Conservation (phyloP, 768 basidiomycete genomes). For the Naganishia onofrii region DNA sequence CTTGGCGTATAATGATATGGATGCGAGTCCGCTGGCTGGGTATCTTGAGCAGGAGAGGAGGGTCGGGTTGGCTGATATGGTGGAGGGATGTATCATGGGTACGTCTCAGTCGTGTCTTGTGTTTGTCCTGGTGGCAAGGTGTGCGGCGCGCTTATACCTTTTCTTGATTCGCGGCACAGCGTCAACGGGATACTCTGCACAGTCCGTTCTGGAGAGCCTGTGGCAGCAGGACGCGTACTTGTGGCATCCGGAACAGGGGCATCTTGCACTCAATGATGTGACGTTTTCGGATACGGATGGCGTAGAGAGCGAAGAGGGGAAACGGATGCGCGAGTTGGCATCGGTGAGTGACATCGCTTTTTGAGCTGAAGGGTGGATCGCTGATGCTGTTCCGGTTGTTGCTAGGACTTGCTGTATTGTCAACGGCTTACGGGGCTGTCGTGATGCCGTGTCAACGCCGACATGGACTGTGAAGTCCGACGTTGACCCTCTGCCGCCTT, state of each 20-base stretch:
- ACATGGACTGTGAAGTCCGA: neutral
- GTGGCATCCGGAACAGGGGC: constrained; percentile 16
- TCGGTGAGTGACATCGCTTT: constrained; percentile 3
- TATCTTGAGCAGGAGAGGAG: constrained; percentile 76
- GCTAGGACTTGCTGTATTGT: neutral
- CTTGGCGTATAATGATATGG: constrained; percentile 78
- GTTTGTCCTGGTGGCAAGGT: neutral
- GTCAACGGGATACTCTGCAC: neutral
- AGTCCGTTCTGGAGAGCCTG: constrained; percentile 6
- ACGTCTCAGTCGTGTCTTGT: constrained; percentile 1
- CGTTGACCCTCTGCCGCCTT: no score
- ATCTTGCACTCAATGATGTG: constrained; percentile 6
- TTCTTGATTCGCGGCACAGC: neutral
- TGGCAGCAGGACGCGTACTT: constrained; percentile 24
- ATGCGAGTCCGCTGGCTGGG: constrained; percentile 68
- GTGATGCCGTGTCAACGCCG: neutral
- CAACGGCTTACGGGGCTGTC: constrained; percentile 3
- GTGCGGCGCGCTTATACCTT: neutral
- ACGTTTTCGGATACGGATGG: neutral
- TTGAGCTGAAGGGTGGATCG: neutral
- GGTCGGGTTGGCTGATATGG: constrained; percentile 78
- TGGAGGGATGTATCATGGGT: constrained; percentile 83
- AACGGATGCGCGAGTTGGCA: constrained; percentile 16
- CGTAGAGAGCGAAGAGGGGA: neutral
- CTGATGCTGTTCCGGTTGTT: neutral